phyloP scores from a whole-genome alignment of 805 yeast species.

The Kuraishia piskuri region DNA sequence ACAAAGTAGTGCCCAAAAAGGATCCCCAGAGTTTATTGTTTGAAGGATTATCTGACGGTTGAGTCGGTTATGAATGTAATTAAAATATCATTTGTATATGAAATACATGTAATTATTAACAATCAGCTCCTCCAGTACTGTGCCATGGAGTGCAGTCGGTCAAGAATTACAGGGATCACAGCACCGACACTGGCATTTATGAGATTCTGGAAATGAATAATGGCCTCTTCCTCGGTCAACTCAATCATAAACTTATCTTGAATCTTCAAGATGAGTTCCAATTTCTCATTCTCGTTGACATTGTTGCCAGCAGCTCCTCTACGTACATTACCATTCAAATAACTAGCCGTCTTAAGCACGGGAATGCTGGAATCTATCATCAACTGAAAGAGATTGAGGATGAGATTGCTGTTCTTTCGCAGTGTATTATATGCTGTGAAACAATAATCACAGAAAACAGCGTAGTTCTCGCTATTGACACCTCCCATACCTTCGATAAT shows the following conservation, averaged over 20 bases:
- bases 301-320: slow-evolving; percentile 5
- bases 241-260: slow-evolving; percentile 91
- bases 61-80: neutral
- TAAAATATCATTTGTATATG: neutral
- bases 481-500: slow-evolving; percentile 99
- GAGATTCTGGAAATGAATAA: slow-evolving; percentile 85
- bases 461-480: slow-evolving; percentile 72
- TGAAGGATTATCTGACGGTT: slow-evolving; percentile 4
- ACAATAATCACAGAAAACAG: slow-evolving; percentile 84
- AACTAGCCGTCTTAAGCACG: slow-evolving; percentile 46
- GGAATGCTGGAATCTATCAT: slow-evolving; percentile 94
- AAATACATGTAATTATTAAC: neutral
- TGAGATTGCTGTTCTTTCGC: slow-evolving; percentile 82
- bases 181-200: slow-evolving; percentile 95
- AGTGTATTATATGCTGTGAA: slow-evolving; percentile 89
- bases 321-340: neutral
- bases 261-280: slow-evolving; percentile 81
- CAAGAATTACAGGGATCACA: slow-evolving; percentile 88
- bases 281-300: slow-evolving; percentile 53
- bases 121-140: slow-evolving; percentile 90
- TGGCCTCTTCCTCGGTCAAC: slow-evolving; percentile 93
- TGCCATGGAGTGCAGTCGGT: slow-evolving; percentile 88
- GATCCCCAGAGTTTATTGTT: neutral
- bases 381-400: slow-evolving; percentile 81
- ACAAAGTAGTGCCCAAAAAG: slow-evolving; percentile 1